Base-by-base conservation (phyloP, 2,329 filamentous ascomycete genomes). In the Apiospora pterosperma region DNA sequence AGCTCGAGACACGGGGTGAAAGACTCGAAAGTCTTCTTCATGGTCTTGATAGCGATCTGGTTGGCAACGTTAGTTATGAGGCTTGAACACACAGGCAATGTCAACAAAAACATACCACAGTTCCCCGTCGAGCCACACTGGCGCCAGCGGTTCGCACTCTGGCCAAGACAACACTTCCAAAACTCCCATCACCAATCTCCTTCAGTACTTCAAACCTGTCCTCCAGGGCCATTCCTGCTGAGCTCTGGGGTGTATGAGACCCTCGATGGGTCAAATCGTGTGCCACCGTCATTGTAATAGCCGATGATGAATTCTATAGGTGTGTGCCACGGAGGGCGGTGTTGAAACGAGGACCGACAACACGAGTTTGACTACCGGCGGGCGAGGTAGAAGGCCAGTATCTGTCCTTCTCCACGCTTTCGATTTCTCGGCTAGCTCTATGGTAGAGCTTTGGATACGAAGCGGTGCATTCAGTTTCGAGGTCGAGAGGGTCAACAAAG, bases 11-110 rank as follows among this genome's bases (percentile, higher is more conserved):
- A 99, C 62, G 93, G 91, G 19, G 87, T 82, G 75, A 97, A 93
- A 1, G 92, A 97, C 72, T 98, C 94, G 73, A 98, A 99, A 0
- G 91, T 94, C 87, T 99, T 99, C 85, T 99, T 99, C 96, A 99
- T 99, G 6, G 96, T 98, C 81, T 99, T 99, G 81, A 99, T 97
- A 52, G 96, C 96, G 73, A 99, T 92, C 96, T 98, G 70, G 64
- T 63, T 55, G n/a, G 19, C 19, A 28, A n/a, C 8, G 48, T 55
- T 55, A 64, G 64, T 19, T 11, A 28, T 55, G 3, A 31, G 12
- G 19, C n/a, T 11, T 11, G 10, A 34, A 31, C 25, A 55, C 44
- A 31, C 48, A 62, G 7, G 12, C 21, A 63, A 38, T n/a, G 14
- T 38, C 34, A 21, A 55, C 31, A 25, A 19, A 28, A 52, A 83